Evolutionary conservation across 345 rosid species (phyloP).

Genomic region (Eucalyptus polyanthemos): DNA sequence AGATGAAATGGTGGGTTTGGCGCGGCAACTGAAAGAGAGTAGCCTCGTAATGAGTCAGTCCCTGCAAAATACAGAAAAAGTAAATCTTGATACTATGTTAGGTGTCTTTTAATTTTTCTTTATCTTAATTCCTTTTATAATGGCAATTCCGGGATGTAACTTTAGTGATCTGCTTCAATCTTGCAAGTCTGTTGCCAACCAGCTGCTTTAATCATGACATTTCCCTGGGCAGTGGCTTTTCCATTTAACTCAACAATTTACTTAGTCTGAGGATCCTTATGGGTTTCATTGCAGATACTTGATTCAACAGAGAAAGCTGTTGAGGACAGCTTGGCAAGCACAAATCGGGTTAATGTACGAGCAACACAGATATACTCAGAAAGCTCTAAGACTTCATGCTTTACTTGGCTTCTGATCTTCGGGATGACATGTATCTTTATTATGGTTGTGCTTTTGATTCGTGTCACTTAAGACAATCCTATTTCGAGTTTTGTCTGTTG

Average conservation of each 20-base stretch:
- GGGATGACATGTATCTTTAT: constrained; percentile 62
- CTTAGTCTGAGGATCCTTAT: neutral
- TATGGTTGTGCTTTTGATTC: constrained; percentile 81
- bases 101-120: neutral
- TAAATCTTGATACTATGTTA: neutral
- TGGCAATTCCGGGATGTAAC: neutral
- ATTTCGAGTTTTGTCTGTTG: neutral
- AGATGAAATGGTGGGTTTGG: constrained; percentile 93
- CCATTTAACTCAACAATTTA: neutral
- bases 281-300: constrained; percentile 41
- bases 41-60: constrained; percentile 78
- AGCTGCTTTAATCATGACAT: neutral
- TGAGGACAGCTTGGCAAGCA: constrained; percentile 86
- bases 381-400: constrained; percentile 71
- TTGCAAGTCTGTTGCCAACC: neutral
- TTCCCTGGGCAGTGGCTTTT: neutral
- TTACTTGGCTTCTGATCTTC: constrained; percentile 72
- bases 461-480: constrained; percentile 35
- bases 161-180: neutral
- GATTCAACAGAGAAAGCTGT: constrained; percentile 81
- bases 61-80: constrained; percentile 74
- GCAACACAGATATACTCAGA: constrained; percentile 50
- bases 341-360: constrained; percentile 60
- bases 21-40: constrained; percentile 75
- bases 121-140: neutral